Evolutionary conservation across 805 yeast species (phyloP).

Genomic region (Saccharomyces paradoxus): DNA sequence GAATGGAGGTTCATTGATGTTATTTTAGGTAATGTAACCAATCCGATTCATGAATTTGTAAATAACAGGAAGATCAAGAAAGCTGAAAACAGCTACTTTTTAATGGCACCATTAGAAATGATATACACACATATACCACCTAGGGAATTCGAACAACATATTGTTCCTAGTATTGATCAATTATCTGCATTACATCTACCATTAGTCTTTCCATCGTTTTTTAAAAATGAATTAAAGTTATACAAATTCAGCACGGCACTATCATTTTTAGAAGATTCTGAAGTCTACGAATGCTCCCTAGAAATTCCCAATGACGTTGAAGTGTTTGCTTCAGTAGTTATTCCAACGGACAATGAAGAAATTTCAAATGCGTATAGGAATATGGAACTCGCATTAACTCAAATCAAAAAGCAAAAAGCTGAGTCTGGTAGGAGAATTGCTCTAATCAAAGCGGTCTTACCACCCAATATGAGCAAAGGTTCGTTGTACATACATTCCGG

Average conservation of each 20-base stretch:
- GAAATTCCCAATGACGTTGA: conserved; percentile 66
- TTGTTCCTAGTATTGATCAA: conserved; percentile 76
- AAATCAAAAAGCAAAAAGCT: conserved; percentile 57
- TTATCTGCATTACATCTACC: conserved; percentile 75
- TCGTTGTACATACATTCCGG: conserved; percentile 71
- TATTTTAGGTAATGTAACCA: conserved; percentile 50
- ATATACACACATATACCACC: conserved; percentile 84
- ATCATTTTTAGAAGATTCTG: conserved; percentile 63
- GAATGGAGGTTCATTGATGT: conserved; percentile 79
- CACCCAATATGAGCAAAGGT: conserved; percentile 61
- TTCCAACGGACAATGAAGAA: conserved; percentile 39
- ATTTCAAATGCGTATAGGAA: conserved; percentile 10
- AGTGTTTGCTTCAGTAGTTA: conserved; percentile 44
- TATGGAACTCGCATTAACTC: conserved; percentile 58
- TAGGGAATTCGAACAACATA: conserved; percentile 71
- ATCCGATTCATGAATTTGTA: conserved; percentile 40
- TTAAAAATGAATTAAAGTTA: conserved; percentile 49
- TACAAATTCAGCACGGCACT: conserved; percentile 69
- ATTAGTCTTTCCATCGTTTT: conserved; percentile 75
- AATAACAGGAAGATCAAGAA: conserved; percentile 25
- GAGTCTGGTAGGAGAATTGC: conserved; percentile 48
- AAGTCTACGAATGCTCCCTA: conserved; percentile 70
- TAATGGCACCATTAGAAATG: conserved; percentile 65
- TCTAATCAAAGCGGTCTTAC: conserved; percentile 73
- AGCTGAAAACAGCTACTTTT: conserved; percentile 55